Base-by-base conservation (phyloP, 495 filamentous ascomycete genomes). In the Hypoxylon rickii region DNA sequence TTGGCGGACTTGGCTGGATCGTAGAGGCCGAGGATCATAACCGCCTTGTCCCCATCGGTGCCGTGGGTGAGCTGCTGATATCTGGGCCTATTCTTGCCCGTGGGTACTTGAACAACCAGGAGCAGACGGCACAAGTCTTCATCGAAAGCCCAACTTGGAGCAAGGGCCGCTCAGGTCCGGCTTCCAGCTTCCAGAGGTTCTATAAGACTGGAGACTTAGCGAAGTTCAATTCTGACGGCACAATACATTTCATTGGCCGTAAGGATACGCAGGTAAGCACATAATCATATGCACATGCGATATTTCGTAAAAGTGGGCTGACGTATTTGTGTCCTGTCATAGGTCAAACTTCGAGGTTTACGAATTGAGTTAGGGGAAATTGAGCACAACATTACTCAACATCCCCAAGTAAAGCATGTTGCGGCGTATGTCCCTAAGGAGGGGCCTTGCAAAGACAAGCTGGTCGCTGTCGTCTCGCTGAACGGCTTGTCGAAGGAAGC, bases 191-290 rank as follows among this genome's bases (percentile, higher is more conserved):
- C 17, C 43, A 42, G 6, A 41, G 48, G 48, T 52, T 70, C 0
- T 75, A 73, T 50, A 70, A 70, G 44, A 68, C 74, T 0, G 74
- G 74, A 8, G 73, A 77, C 52, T 65, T 77, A 7, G 69, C 66
- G 12, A 55, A 68, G 6, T 63, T 67, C 17, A 68, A 66, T 19
- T 63, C 69, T 1, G 73, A 82, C 51, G 79, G 81, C 4, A 69
- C 70, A 1, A 54, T 84, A 2, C 65, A 70, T 0, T 78, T 70
- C 51, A 46, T 82, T 7, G 75, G 78, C 3, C 61, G 73, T 34
- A 63, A 63, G 34, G 57, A 59, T 13, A 52, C 55, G 13, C n/a
- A n/a, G n/a, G n/a, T n/a, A n/a, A n/a, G n/a, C n/a, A n/a, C n/a
- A n/a, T n/a, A n/a, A n/a, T n/a, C n/a, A n/a, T n/a, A n/a, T n/a